Percentiles rank a stretch among this genome's conserved stretches.
These are phyloP conservation scores for Picochlorum sp. DNA, from an alignment of 139 green algal genomes.

Conservation along the genomic window DNA sequence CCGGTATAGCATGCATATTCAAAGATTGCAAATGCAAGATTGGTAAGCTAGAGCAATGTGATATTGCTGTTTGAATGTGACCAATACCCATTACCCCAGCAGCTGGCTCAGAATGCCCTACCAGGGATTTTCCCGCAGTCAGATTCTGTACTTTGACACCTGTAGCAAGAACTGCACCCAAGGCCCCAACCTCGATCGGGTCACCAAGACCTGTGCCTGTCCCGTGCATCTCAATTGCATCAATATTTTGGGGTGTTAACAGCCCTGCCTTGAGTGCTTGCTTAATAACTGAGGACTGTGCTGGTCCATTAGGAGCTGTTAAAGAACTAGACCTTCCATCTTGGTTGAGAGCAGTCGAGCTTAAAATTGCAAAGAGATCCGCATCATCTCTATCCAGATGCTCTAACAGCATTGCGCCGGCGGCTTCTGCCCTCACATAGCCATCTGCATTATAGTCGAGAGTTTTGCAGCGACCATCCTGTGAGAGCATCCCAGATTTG, in stretches of 20 bases:
- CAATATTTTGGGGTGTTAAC: conserved; percentile 7
- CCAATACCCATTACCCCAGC: conserved; percentile 25
- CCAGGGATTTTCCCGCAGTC: conserved; percentile 29
- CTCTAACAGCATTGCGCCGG: conserved; percentile 18
- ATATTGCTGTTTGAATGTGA: conserved; percentile 8
- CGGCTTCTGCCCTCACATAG: conserved; percentile 41
- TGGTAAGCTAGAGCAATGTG: not conserved
- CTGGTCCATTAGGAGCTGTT: conserved; percentile 45
- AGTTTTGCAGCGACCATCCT: conserved; percentile 39
- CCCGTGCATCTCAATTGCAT: conserved; percentile 43
- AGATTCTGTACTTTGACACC: conserved; percentile 3
- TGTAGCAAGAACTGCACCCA: conserved; percentile 13
- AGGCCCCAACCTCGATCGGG: conserved; percentile 72
- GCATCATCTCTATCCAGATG: not conserved
- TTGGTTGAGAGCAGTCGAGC: conserved; percentile 40
- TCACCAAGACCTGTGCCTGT: conserved; percentile 69
- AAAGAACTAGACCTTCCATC: conserved; percentile 44
- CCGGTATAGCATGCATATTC: conserved; percentile 14
- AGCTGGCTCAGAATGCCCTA: conserved; percentile 41
- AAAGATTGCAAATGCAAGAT: conserved; percentile 17
- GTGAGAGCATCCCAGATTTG: conserved; percentile 38
- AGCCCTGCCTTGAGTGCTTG: conserved; percentile 7
- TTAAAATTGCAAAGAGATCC: conserved; percentile 2
- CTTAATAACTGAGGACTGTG: conserved; percentile 32
- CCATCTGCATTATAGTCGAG: conserved; percentile 32